phyloP scores from a whole-genome alignment of 1,139 yeast genomes.

The Saccharomyces hybrid region DNA sequence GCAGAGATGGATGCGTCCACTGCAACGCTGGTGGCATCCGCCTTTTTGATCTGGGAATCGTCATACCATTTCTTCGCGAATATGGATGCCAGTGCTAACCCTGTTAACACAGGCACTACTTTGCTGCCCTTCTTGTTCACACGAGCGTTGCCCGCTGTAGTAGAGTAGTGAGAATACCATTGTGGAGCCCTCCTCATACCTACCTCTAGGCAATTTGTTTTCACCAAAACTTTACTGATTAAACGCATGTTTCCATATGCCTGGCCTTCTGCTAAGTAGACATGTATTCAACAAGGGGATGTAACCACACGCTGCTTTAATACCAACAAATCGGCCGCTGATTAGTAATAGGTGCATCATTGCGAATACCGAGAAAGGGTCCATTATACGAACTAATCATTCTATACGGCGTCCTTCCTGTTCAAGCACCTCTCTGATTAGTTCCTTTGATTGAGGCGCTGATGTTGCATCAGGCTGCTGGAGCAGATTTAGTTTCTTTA shows the following conservation, averaged over 20 bases:
- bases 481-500: not conserved
- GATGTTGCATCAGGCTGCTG: not conserved
- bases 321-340: not conserved
- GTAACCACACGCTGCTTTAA: not conserved
- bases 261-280: not conserved
- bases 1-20: conserved; percentile 46
- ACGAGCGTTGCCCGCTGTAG: not conserved
- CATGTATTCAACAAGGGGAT: not conserved
- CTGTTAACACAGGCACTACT: not conserved
- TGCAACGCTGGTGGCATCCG: conserved; percentile 15
- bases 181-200: not conserved
- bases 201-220: not conserved
- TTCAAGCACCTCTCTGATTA: conserved; percentile 1
- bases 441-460: not conserved
- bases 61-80: not conserved
- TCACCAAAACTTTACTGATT: not conserved
- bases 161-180: not conserved
- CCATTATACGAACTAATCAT: not conserved
- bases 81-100: not conserved
- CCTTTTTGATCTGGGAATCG: not conserved
- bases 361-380: not conserved
- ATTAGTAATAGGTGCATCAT: not conserved
- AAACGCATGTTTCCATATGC: not conserved
- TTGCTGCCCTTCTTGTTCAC: not conserved
- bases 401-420: not conserved